phyloP scores from a whole-genome alignment of 176 grass and related monocot species.

The Dactylis glomerata region DNA sequence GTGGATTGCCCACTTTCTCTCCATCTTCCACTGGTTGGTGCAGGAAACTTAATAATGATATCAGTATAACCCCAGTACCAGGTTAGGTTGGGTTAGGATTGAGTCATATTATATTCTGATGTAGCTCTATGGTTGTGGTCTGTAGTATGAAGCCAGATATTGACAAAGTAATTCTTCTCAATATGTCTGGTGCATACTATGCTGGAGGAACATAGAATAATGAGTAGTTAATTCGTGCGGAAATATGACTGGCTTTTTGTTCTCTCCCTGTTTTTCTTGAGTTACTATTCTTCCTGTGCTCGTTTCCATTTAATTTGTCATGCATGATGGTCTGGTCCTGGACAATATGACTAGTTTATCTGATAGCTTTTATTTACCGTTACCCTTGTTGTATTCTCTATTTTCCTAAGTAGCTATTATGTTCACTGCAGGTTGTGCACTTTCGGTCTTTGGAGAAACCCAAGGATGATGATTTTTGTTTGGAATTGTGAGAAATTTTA shows the following conservation, averaged over 20 bases:
- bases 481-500: constrained; percentile 69
- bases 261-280: neutral
- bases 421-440: constrained; percentile 63
- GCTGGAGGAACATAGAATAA: neutral
- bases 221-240: neutral
- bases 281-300: neutral
- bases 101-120: neutral
- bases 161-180: neutral
- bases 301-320: constrained; percentile 24
- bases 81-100: neutral
- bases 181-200: neutral
- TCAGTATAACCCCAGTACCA: neutral
- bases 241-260: constrained; percentile 2
- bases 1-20: too few species aligned
- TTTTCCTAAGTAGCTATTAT: constrained; percentile 5
- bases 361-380: neutral
- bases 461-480: constrained; percentile 78
- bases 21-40: too few species aligned
- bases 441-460: constrained; percentile 85
- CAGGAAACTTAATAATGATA: too few species aligned
- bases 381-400: neutral
- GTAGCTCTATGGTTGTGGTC: neutral
- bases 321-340: neutral
- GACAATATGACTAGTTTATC: neutral
- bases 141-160: neutral